Percentiles rank a stretch among this genome's conserved stretches.
Evolutionary conservation across 495 filamentous ascomycete species (phyloP).

Genomic region (Penicillium coffeae): DNA sequence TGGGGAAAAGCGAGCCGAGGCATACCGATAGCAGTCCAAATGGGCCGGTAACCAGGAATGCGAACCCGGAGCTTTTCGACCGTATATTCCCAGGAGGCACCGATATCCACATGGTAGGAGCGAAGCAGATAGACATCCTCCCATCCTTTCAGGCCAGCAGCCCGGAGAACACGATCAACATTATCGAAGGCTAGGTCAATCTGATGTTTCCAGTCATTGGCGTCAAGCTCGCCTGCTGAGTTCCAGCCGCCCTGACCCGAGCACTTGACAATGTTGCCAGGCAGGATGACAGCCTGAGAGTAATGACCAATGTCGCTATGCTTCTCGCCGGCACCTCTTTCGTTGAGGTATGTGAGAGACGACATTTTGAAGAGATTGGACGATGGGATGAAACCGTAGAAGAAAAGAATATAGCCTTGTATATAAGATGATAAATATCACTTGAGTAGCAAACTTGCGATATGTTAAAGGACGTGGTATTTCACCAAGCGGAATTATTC

Average conservation of each 20-base stretch:
- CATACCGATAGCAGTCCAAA: slow-evolving; percentile 42
- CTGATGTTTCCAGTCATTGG: slow-evolving; percentile 21
- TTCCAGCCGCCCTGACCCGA: slow-evolving; percentile 52
- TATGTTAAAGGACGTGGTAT: no score
- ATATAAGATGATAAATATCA: no score
- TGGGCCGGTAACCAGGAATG: slow-evolving; percentile 40
- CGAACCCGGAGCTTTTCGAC: slow-evolving; percentile 34
- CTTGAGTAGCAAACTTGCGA: no score
- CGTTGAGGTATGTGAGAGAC: slow-evolving; percentile 3
- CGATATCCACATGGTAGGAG: slow-evolving; percentile 32
- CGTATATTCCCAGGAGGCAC: slow-evolving; percentile 20
- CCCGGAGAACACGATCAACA: slow-evolving; percentile 37
- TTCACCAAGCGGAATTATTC: no score
- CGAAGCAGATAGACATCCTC: slow-evolving; percentile 45
- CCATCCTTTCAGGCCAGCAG: slow-evolving; percentile 48
- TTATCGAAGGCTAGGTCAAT: slow-evolving; percentile 50
- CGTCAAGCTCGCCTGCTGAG: slow-evolving; percentile 20
- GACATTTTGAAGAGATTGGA: no score
- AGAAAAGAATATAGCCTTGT: no score
- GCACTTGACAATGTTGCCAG: slow-evolving; percentile 39
- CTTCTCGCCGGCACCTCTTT: slow-evolving; percentile 3
- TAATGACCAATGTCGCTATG: slow-evolving; percentile 24
- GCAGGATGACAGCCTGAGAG: slow-evolving; percentile 42
- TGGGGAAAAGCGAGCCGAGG: slow-evolving; percentile 23
- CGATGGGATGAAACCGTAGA: no score